Base-by-base conservation (phyloP, 2,329 filamentous ascomycete genomes). In the Pleurostoma richardsiae region DNA sequence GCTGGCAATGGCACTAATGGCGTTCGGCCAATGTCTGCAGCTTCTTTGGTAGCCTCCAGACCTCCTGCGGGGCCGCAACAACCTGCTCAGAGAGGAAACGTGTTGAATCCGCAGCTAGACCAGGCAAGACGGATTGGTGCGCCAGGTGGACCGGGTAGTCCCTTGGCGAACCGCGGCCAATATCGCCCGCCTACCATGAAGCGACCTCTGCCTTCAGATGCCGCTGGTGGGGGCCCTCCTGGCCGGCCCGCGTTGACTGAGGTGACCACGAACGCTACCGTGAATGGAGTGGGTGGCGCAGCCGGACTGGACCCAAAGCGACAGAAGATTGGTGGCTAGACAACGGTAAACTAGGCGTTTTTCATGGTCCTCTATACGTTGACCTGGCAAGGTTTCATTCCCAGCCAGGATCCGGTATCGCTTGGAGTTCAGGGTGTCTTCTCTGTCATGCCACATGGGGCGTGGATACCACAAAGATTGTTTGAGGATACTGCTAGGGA, bases 121-220 rank as follows among this genome's bases (percentile, higher is more conserved):
- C 67, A 76, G 4, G 58, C 74, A 6, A 71, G 81, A 33, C 74
- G 78, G 43, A 83, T 85, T 46, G 82, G 82, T 0, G 80, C 74
- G 0, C 82, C 82, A 0, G 71, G 70, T 6, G 73, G 66, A 10
- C 61, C 68, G 1, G 70, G 68, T n/a, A 83, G 79, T 58, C 80
- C 80, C 8, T 67, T 82, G 40, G 72, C 68, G 6, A 85, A 84
- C 54, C 67, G 80, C 30, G 68, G 69, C n/a, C 73, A 74, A 53
- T 85, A 83, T 53, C 73, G 73, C 11, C 80, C 80, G 8, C 76
- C 76, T 2, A 81, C 79, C 1, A 78, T 83, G 66, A 82, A 80
- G 61, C 66, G 77, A 30, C 71, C 75, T 3, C 58, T 64, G 38
- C 61, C 64, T 2, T 58, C 46, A 6, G 66, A 63, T n/a, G 51